Base-by-base conservation (phyloP, 31 red algal genomes). In the Asparagopsis taxiformis region DNA sequence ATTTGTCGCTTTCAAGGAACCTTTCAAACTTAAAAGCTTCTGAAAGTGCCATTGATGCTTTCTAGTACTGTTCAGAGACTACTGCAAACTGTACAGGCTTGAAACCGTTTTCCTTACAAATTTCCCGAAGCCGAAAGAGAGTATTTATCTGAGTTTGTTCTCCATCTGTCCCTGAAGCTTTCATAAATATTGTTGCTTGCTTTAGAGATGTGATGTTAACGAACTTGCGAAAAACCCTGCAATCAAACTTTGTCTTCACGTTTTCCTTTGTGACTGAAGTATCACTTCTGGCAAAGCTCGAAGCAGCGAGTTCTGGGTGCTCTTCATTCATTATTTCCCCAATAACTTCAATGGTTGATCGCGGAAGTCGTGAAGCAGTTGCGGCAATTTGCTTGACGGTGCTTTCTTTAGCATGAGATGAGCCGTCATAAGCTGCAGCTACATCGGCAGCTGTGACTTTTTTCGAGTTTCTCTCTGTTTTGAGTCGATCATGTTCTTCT, bases 1-100 rank as follows among this genome's bases (percentile, higher is more conserved):
- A 64, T 36, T 11, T n/a, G 0, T 64, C 15, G 8, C 21, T 64
- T 38, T 38, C 13, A 6, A 64, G 60, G 20, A 64, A 16, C 7
- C 31, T 20, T 29, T 64, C 60, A 29, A 64, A 64, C n/a, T 64
- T 64, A 6, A 6, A 5, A 11, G 19, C 60, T 38, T 64, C 60
- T 11, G 0, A 21, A 39, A 32, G 24, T 8, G 60, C 60, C 9
- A 30, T 20, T 0, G 20, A 31, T 21, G 0, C 60, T 38, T 64
- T 64, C 21, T 64, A 29, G 60, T 29, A 64, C n/a, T 64, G 7
- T 31, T 64, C 60, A 0, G 32, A 32, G 0, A 64, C 60, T 4
- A 36, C 29, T 38, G 24, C 32, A 16, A 29, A 64, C 20, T 20
- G 22, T 6, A 5, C 60, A 11, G 60, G 24, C 34, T 64, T 64